Conservation (phyloP, 75 land plant genomes). For the Sequoiadendron giganteum region DNA sequence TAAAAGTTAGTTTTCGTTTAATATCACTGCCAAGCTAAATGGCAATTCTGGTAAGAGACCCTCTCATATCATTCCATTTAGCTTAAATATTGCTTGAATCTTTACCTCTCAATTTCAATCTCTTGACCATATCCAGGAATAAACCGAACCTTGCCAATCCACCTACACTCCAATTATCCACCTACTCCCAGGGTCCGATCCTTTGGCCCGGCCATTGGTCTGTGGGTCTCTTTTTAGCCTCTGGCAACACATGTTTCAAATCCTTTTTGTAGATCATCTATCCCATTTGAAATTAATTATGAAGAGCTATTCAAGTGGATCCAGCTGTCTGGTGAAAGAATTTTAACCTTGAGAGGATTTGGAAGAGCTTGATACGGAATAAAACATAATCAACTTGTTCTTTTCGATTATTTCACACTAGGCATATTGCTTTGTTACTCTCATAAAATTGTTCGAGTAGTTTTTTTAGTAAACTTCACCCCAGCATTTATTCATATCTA, state of each 20-base stretch:
- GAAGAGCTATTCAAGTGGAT: not conserved
- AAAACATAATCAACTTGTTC: not conserved
- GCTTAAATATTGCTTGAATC: not conserved
- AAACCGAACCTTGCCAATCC: not conserved
- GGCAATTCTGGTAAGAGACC: not conserved
- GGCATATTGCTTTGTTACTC: not conserved
- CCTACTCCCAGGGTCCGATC: too few relatives aligned
- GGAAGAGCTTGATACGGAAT: not conserved
- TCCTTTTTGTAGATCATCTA: not conserved
- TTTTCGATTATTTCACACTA: too few relatives aligned
- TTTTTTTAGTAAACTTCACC: slow-evolving; percentile 60
- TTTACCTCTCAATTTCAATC: not conserved
- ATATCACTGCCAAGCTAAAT: too few relatives aligned
- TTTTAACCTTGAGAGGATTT: not conserved
- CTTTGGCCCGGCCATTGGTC: too few relatives aligned
- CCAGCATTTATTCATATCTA: slow-evolving; percentile 92
- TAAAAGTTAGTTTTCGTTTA: too few relatives aligned
- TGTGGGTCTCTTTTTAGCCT: not conserved
- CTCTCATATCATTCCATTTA: not conserved
- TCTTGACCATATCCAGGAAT: not conserved
- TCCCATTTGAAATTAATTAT: too few relatives aligned
- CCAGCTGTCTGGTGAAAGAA: not conserved
- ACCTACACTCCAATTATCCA: not conserved
- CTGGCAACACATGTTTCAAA: not conserved
- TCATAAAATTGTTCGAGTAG: slow-evolving; percentile 13